Evolutionary conservation across 306 rosid species (phyloP), one percentile per base, ranked within the genome.

Genomic region (Rubus idaeus): DNA sequence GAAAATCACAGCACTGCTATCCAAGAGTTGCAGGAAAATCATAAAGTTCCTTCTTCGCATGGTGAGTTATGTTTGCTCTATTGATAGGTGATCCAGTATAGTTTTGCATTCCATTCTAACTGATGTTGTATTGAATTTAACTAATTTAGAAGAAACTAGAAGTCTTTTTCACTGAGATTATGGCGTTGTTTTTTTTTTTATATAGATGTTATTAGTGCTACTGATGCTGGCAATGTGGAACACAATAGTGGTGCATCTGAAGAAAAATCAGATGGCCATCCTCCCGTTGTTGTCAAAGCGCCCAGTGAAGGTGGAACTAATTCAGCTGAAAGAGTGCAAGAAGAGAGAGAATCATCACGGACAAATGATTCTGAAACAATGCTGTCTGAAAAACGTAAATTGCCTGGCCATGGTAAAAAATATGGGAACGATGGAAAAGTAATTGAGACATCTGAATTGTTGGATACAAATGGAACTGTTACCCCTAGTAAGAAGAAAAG

Each of bases 401-500:
- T 83, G 51, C 70, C 74, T 53, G 66, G 57, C 67, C 82, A 71
- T 77, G 81, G 75, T 68, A 71, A 79, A 26, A 41, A 71, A 5
- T 81, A 84, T 73, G 58, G 71, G 52, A 81, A 75, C n/a, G 23
- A 63, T 53, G 60, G 35, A 71, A 86, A 79, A 78, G 60, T 74
- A 39, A 74, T 50, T 39, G 79, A 56, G 50, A 68, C 84, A 56
- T 76, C 86, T 78, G 69, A 88, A 69, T 82, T 71, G 16, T 68
- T 52, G 40, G 80, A 83, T 42, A 67, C 30, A 55, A 68, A 56
- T 80, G 84, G 55, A 75, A 73, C 70, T 69, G 78, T 72, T 73
- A 79, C 53, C 20, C 70, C 77, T 73, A 56, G 71, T 80, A 82
- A 84, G 83, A 85, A 68, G 55, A 81, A 75, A 58, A 89, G 47